phyloP scores from a whole-genome alignment of 225 moss, liverwort and hornwort genomes.

The Thuidium tamariscinum region DNA sequence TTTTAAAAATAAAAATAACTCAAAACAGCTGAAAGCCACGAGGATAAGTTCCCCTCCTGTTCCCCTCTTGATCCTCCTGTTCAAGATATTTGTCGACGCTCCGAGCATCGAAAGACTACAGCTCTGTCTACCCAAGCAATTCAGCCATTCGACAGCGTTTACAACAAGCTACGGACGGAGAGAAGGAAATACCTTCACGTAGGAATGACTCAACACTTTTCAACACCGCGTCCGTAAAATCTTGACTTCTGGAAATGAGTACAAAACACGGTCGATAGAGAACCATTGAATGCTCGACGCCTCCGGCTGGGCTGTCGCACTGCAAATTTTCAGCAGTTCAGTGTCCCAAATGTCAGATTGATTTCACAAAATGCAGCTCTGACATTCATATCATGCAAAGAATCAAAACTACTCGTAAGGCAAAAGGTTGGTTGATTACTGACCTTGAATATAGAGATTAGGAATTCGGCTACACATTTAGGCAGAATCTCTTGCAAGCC shows the following conservation, averaged over 20 bases:
- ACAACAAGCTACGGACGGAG: background rate
- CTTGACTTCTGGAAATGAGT: conserved; percentile 45
- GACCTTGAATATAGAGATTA: conserved; percentile 45
- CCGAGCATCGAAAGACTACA: background rate
- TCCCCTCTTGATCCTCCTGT: background rate
- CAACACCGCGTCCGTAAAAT: conserved; percentile 29
- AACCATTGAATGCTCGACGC: conserved; percentile 6
- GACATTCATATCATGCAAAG: background rate
- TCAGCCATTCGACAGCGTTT: background rate
- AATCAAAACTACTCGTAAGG: background rate
- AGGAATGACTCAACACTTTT: conserved; percentile 29
- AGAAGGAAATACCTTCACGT: conserved; percentile 32
- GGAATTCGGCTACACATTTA: conserved; percentile 47
- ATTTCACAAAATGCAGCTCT: background rate
- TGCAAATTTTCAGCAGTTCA: conserved; percentile 11
- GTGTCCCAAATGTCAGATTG: background rate
- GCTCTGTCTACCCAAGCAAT: background rate
- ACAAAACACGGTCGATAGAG: conserved; percentile 53
- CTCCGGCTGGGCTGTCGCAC: conserved; percentile 11
- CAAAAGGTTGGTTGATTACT: background rate
- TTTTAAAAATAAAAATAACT: background rate
- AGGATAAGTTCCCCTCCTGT: no score
- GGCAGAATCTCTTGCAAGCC: conserved; percentile 41
- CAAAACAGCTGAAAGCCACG: background rate
- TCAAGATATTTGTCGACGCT: background rate